phyloP scores from a whole-genome alignment of 148 eudicot genomes.

The Polygonum aviculare region DNA sequence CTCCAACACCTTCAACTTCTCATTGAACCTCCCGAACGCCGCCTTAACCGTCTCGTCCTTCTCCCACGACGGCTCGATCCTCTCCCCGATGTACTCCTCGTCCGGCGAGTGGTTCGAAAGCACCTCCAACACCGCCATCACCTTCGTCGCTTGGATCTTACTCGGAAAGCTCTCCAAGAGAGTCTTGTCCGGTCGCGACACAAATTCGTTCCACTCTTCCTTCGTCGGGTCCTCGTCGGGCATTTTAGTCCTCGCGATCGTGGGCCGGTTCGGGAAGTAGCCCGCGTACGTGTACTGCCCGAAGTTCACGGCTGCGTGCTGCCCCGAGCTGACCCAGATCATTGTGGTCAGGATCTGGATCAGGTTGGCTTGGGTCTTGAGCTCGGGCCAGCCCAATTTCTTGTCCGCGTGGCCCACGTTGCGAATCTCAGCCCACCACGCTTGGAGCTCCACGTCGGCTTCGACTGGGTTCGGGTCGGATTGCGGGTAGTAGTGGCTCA shows the following conservation, averaged over 20 bases:
- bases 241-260: conserved; percentile 55
- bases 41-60: conserved; percentile 29
- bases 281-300: conserved; percentile 66
- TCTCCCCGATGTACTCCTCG: conserved; percentile 62
- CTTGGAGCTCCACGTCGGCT: conserved; percentile 50
- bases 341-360: conserved; percentile 48
- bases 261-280: conserved; percentile 63
- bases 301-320: conserved; percentile 84
- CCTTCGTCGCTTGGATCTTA: conserved; percentile 42
- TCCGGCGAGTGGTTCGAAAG: conserved; percentile 62
- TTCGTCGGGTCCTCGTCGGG: conserved; percentile 43
- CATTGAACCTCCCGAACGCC: conserved; percentile 42
- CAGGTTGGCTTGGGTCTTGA: conserved; percentile 34
- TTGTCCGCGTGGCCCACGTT: conserved; percentile 62
- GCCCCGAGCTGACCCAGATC: conserved; percentile 75
- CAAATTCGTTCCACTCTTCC: conserved; percentile 24
- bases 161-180: conserved; percentile 46
- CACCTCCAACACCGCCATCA: conserved; percentile 52
- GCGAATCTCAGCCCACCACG: conserved; percentile 71
- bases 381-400: conserved; percentile 60
- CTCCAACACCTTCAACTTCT: conserved; percentile 40
- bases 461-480: conserved; percentile 8
- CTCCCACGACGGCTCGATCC: conserved; percentile 41
- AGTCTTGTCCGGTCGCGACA: conserved; percentile 26
- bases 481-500: conserved; percentile 33